Base-by-base conservation (phyloP, 257 asterid species). In the Paraleonurus japonicus region DNA sequence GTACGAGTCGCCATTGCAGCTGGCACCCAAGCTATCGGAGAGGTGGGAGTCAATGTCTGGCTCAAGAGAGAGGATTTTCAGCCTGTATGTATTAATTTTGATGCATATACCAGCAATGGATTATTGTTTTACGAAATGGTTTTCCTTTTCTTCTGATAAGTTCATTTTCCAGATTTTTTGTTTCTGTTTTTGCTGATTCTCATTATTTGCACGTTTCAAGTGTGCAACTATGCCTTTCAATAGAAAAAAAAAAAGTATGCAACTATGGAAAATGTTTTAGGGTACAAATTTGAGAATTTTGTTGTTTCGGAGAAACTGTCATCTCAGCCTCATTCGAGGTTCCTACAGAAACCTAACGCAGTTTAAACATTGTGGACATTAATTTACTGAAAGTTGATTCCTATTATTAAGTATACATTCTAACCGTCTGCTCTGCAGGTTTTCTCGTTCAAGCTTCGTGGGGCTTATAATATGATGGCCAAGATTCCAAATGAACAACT, bases 391-490 rank as follows among this genome's bases (percentile, higher is more conserved):
- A 61, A 61, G 53, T 73, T 53, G 65, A 19, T 19, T 58, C 7
- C 9, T 24, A 24, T 70, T n/a, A 19, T 54, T 53, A 60, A 16
- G 41, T 26, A 43, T 19, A 1, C 7, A 12, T 43, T 37, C 61
- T 70, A n/a, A 55, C 53, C n/a, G 13, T 62, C 33, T 74, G 71
- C 8, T 71, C 69, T 75, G 66, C 67, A 85, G 89, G 89, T 85
- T 65, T 85, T 85, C 59, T 85, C 89, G 4, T 85, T 85, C 81
- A 85, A 85, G 81, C 75, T 85, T 70, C 92, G 99, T 19, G 99
- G 99, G 79, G 99, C 99, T 75, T 95, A 95, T 74, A 95, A 95
- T 65, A 95, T 95, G 99, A 92, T 95, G 99, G 93, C 96, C 4
- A 95, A 85, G 76, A 92, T 95, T 76, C 83, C 95, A 10, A 84